phyloP scores from a whole-genome alignment of 2,329 filamentous ascomycete genomes.

The Talaromyces islandicus region DNA sequence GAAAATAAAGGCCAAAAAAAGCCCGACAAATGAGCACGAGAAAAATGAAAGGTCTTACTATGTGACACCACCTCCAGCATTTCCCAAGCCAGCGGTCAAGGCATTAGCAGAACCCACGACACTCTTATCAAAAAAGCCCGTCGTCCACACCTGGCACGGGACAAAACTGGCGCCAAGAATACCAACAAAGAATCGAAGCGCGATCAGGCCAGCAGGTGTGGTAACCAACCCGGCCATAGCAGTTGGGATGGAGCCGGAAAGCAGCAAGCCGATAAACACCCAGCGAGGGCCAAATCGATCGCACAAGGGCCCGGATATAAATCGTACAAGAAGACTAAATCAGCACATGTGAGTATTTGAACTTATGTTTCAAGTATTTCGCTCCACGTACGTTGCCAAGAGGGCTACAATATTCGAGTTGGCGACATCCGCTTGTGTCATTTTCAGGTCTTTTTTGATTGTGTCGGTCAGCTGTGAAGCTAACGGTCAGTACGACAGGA shows the following conservation, averaged over 20 bases:
- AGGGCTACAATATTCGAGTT: conserved; percentile 91
- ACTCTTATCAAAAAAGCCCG: conserved; percentile 89
- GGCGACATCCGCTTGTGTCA: conserved; percentile 65
- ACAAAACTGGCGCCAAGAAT: conserved; percentile 41
- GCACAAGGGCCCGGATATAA: conserved; percentile 75
- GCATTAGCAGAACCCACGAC: conserved; percentile 85
- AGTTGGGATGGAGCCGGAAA: conserved; percentile 72
- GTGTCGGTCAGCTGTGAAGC: conserved; percentile 57
- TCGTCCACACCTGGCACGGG: conserved; percentile 82
- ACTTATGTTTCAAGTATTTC: background rate
- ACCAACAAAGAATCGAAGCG: conserved; percentile 39
- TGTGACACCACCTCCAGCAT: conserved; percentile 81
- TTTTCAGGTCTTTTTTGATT: conserved; percentile 70
- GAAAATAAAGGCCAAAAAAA: background rate
- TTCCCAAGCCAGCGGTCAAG: conserved; percentile 77
- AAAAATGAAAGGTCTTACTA: conserved; percentile 43
- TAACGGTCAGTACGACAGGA: background rate
- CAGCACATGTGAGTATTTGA: background rate
- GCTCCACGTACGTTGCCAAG: conserved; percentile 52
- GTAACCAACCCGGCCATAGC: conserved; percentile 74
- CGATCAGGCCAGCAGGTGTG: conserved; percentile 49
- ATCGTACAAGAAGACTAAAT: conserved; percentile 62
- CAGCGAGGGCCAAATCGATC: conserved; percentile 75
- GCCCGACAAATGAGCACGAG: background rate
- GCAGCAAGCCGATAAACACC: conserved; percentile 72